Percentiles rank a stretch among this genome's conserved stretches.
Conservation (phyloP, 495 filamentous ascomycete genomes). For the Jackrogersella multiformis region DNA sequence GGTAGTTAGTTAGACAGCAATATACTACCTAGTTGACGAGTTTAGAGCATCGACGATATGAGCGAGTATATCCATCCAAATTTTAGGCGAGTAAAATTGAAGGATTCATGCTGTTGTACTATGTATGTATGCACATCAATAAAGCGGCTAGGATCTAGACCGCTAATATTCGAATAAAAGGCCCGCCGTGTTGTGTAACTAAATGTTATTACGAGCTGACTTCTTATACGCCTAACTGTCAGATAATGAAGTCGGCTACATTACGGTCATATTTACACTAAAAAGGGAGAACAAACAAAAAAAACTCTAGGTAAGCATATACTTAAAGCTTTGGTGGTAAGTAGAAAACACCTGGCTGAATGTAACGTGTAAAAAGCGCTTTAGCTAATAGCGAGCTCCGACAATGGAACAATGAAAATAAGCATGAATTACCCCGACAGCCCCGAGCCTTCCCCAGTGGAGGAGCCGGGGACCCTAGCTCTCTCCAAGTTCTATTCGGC, state of each 20-base stretch:
- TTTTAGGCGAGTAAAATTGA: conserved; percentile 5
- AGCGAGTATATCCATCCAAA: neutral
- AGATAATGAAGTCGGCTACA: conserved; percentile 2
- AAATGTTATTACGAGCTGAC: conserved; percentile 11
- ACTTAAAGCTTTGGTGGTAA: neutral
- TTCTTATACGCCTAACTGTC: neutral
- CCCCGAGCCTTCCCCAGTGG: conserved; percentile 29
- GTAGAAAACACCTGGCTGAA: neutral
- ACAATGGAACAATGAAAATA: neutral
- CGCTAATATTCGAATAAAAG: neutral
- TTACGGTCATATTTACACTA: neutral
- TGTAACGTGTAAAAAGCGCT: conserved; percentile 5
- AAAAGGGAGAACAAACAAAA: neutral
- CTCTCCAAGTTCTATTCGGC: conserved; percentile 42
- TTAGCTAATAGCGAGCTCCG: neutral
- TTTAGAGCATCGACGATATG: neutral
- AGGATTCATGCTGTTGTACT: conserved; percentile 3
- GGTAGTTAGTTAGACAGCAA: too few relatives aligned
- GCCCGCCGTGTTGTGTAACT: conserved; percentile 10
- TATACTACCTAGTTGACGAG: too few relatives aligned
- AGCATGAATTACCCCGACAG: conserved; percentile 32
- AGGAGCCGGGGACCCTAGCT: conserved; percentile 22
- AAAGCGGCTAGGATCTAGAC: conserved; percentile 14
- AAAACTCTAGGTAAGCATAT: neutral
- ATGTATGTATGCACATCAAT: neutral